phyloP scores from a whole-genome alignment of 768 basidiomycete species.

The Calocybe cyanea region DNA sequence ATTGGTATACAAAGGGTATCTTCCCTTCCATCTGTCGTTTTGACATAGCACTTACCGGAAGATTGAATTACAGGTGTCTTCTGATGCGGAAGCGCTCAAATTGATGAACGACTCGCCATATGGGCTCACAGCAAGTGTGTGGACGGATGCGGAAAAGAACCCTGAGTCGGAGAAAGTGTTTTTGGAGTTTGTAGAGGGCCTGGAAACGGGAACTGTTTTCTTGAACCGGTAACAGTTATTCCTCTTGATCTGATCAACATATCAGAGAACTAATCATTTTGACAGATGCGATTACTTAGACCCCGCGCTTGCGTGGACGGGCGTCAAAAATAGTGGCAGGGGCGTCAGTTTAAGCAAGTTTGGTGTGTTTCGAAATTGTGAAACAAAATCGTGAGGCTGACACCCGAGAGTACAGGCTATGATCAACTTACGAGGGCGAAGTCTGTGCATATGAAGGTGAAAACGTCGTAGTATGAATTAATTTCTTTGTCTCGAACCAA shows the following conservation, averaged over 20 bases:
- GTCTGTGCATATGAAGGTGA: constrained; percentile 80
- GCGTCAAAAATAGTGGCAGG: constrained; percentile 89
- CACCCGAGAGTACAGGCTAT: constrained; percentile 51
- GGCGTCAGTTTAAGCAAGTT: constrained; percentile 89
- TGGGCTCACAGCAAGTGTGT: constrained; percentile 91
- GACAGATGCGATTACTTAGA: constrained; percentile 83
- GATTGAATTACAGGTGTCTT: constrained; percentile 53
- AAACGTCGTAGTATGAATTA: constrained; percentile 31
- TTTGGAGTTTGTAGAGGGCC: constrained; percentile 56
- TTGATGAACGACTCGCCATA: constrained; percentile 98
- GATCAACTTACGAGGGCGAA: constrained; percentile 83
- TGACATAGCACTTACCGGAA: neutral
- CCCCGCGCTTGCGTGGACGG: constrained; percentile 92
- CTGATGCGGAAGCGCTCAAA: constrained; percentile 82
- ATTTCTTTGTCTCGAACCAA: too few species aligned
- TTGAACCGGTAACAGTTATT: constrained; percentile 60
- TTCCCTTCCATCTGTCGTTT: neutral
- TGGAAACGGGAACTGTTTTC: constrained; percentile 92
- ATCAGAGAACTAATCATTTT: neutral
- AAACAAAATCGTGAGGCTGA: neutral
- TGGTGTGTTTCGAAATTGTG: constrained; percentile 43
- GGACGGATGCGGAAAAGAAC: constrained; percentile 72
- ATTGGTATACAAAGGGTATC: constrained; percentile 88
- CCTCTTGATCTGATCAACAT: neutral
- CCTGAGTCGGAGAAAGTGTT: constrained; percentile 68